A percentile compares a stretch with the other conserved stretches of the same genome.
These are phyloP conservation scores for Epichloe hybrida DNA, from an alignment of 2,329 filamentous ascomycete genomes.

Conservation along the genomic window DNA sequence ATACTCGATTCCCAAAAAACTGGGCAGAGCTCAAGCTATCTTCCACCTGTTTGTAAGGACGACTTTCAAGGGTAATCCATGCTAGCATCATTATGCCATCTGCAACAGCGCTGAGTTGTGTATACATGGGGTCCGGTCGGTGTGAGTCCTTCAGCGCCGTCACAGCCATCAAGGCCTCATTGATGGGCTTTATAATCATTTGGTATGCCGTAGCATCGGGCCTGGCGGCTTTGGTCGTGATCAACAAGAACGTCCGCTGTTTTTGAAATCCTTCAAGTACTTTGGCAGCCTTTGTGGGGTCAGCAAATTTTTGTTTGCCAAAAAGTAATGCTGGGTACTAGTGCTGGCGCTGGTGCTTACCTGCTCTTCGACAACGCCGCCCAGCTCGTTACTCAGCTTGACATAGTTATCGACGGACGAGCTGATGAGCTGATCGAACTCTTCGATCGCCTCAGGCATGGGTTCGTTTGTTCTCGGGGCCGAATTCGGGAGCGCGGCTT, in stretches of 20 bases:
- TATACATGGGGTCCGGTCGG: slow-evolving; percentile 59
- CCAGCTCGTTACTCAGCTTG: slow-evolving; percentile 62
- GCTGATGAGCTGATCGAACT: slow-evolving; percentile 71
- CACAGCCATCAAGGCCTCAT: slow-evolving; percentile 66
- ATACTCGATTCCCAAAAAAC: slow-evolving; percentile 87
- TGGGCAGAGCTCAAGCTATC: slow-evolving; percentile 75
- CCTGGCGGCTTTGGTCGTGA: slow-evolving; percentile 85
- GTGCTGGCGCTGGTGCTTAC: slow-evolving; percentile 27
- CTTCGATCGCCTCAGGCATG: slow-evolving; percentile 66
- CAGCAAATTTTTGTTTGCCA: slow-evolving; percentile 51
- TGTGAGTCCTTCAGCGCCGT: slow-evolving; percentile 73
- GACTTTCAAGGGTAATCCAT: slow-evolving; percentile 76
- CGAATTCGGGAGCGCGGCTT: slow-evolving; percentile 17
- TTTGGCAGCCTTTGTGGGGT: slow-evolving; percentile 29
- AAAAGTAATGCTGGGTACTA: slow-evolving; percentile 37
- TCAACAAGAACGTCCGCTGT: slow-evolving; percentile 76
- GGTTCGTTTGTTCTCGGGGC: slow-evolving; percentile 30
- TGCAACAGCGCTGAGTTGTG: slow-evolving; percentile 73
- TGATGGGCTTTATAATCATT: slow-evolving; percentile 74
- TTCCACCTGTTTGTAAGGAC: slow-evolving; percentile 73
- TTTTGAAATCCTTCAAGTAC: slow-evolving; percentile 59
- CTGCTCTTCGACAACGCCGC: slow-evolving; percentile 68
- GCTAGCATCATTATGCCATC: slow-evolving; percentile 82
- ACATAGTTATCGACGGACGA: slow-evolving; percentile 66
- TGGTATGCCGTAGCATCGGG: slow-evolving; percentile 60